Base-by-base conservation (phyloP, 176 grass and related monocot species). In the Rhynchospora pubera region DNA sequence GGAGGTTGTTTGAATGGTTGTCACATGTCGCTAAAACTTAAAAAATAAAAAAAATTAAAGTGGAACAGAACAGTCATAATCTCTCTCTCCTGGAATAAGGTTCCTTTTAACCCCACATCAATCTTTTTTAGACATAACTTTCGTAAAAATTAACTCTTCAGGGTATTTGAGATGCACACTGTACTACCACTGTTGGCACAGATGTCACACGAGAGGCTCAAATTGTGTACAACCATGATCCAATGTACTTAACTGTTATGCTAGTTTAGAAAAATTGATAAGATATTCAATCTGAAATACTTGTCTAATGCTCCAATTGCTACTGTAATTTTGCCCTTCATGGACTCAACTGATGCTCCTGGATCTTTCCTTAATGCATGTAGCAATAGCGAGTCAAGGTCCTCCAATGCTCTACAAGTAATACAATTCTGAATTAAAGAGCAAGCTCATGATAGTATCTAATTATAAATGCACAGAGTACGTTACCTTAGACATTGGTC, bases 401-500 rank as follows among this genome's bases (percentile, higher is more conserved):
- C 95, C 84, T 97, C 92, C 78, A 94, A 73, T 70, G 90, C 94
- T 85, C 91, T 97, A 86, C 14, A 23, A 90, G 79, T 86, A 9
- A 79, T 39, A 50, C 14, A 90, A 68, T 11, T 64, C 5, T 65
- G 16, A 21, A 56, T 65, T 61, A 66, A 43, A 60, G 56, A 80
- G 28, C 18, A 62, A 62, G 16, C 28, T 61, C 28, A 62, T 28
- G 34, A 62, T 12, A 23, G 12, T 44, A 18, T 50, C 60, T 28
- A 53, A 13, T 12, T 4, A 12, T 59, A 28, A 15, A 34, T 65
- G 10, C 28, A 70, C 14, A 45, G 28, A 16, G 14, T 50, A 13
- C 9, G 56, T 45, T 88, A 97, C 94, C 92, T 86, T 85, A 97
- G 78, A 71, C 94, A 97, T 86, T 94, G 83, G 6, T 94, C 92